Base-by-base conservation (phyloP, 495 filamentous ascomycete genomes). In the Neurospora discreta region DNA sequence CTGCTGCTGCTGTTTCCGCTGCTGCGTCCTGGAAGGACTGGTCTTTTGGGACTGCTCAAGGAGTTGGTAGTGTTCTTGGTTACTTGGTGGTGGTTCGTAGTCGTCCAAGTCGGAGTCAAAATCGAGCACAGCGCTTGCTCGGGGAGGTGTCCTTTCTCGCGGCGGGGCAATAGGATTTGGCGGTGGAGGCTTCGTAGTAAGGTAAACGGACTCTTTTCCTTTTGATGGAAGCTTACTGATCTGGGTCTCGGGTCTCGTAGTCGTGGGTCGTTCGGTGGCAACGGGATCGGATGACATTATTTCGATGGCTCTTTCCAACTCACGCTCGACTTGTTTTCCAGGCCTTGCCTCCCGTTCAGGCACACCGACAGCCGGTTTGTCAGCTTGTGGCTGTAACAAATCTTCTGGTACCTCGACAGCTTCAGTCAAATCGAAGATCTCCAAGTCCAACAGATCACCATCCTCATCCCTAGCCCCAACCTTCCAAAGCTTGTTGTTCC, bases 391-490 rank as follows among this genome's bases (percentile, higher is more conserved):
- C 15, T 65, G 52, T 36, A 65, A 33, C 52, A 65, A 6, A 65
- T 33, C 23, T 18, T 65, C 52, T 0, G 52, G 26, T 3, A 65
- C 52, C 23, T 65, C 52, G 3, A 18, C 52, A 1, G 85, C 84
- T 44, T 86, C 83, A 6, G 86, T 81, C 70, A 90, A 72, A 44
- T 92, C 87, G 60, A 90, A 71, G 68, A 87, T 78, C 70, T 90
- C 87, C 15, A 85, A 77, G 33, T 88, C 85, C 44, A 90, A 77
- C 39, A 94, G 74, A 39, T 86, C 84, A 1, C 91, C 90, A 39
- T 87, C 82, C 0, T 78, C 77, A 77, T 91, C 89, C 72, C 92
- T 86, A 42, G 91, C 85, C 7, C 88, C 89, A 72, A 89, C 90
- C 46, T 84, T 82, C 93, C 93, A 96, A 33, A 94, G 80, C 69